Evolutionary conservation across 202 grass and related monocot species (phyloP), one percentile per base, ranked within the genome.

Genomic region (Panicum virgatum): DNA sequence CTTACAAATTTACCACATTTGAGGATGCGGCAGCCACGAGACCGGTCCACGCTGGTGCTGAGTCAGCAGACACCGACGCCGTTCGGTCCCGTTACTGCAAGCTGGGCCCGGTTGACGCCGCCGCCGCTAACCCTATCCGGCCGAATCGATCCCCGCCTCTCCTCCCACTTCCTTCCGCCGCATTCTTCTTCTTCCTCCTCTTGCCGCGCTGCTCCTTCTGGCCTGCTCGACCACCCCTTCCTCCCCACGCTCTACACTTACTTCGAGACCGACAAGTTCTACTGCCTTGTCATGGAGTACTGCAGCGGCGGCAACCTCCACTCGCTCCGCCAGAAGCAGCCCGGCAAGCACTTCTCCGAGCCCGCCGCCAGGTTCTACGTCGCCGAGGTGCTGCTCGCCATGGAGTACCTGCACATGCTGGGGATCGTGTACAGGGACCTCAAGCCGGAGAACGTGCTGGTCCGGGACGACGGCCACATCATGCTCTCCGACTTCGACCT

Each of bases 401-500:
- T 97, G 29, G 94, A 97, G 57, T 97, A 97, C 79, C 61, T 97
- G 38, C 94, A 97, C 78, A 94, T 97, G 94, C 74, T 97, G n/a
- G 94, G 94, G 2, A 87, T 97, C 7, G 89, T 97, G 19, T 97
- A 97, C 85, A 70, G 94, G 8, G 94, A 97, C 72, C 66, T 97
- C 74, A 97, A 97, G 79, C 91, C 94, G 1, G 94, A 97, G 76
- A 97, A 97, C 80, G 92, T 97, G 25, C 85, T 97, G 20, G 92
- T 97, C 22, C 71, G 91, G 45, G 91, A 94, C 3, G 94, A 92
- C 52, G 94, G 94, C 2, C 94, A 97, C 76, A 97, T 97, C 60
- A 94, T 97, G 94, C 91, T 97, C 3, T 97, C 91, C 0, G 91
- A 97, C 83, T 97, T 97, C 64, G 94, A 97, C 85, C 77, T 97